These are phyloP conservation scores for Penicillium griseofulvum DNA, from an alignment of 2,329 filamentous ascomycete genomes.

Conservation along the genomic window DNA sequence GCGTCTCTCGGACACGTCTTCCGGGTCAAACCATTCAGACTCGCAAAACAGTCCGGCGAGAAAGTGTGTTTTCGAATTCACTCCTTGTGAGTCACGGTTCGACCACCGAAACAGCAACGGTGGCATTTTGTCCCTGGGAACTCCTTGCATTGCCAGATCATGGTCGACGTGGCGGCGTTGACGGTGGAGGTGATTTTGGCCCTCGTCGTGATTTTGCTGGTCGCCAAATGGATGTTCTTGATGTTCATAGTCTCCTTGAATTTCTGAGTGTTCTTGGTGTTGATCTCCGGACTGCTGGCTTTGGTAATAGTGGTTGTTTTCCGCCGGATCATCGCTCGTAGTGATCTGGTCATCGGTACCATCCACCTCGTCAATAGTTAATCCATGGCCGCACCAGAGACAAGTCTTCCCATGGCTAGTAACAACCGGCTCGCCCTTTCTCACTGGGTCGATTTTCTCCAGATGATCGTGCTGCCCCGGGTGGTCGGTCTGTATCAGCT, in stretches of 20 bases:
- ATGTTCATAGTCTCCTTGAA: too few species aligned
- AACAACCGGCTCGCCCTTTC: conserved; percentile 6
- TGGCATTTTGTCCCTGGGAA: conserved; percentile 13
- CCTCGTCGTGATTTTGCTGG: background rate
- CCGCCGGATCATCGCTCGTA: background rate
- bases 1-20: conserved; percentile 10
- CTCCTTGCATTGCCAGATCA: background rate
- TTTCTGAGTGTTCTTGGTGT: background rate
- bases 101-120: conserved; percentile 36
- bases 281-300: background rate
- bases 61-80: conserved; percentile 27
- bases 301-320: background rate
- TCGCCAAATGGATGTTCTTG: background rate
- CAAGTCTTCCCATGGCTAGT: conserved; percentile 21
- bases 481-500: too few species aligned
- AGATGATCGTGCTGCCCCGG: background rate
- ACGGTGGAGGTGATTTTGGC: background rate
- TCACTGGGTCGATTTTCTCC: background rate
- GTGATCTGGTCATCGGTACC: background rate
- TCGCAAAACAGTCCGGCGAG: conserved; percentile 28
- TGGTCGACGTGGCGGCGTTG: background rate
- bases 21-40: conserved; percentile 8
- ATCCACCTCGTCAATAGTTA: background rate
- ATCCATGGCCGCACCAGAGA: conserved; percentile 20
- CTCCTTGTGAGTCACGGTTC: conserved; percentile 30